A percentile compares a stretch with the other conserved stretches of the same genome.
Evolutionary conservation across 306 rosid genomes (phyloP).

Genomic region (Malus sylvestris): DNA sequence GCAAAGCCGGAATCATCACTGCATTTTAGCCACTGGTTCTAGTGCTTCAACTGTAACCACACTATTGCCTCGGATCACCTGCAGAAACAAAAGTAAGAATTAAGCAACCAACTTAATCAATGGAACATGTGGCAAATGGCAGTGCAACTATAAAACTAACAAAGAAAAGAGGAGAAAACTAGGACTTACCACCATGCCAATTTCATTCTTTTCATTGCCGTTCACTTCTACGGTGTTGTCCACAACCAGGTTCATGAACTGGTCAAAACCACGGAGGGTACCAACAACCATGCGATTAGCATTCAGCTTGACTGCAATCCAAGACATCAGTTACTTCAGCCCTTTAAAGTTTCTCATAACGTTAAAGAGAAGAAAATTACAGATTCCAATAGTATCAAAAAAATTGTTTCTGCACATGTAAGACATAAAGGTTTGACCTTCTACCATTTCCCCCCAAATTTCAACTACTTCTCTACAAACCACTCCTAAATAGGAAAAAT

Average conservation of each 20-base stretch:
- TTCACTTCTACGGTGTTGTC: constrained; percentile 92
- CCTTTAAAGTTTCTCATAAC: background rate
- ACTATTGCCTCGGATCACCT: constrained; percentile 94
- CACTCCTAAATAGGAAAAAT: background rate
- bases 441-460: background rate
- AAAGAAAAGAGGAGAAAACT: background rate
- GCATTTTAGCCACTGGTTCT: constrained; percentile 72
- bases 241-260: constrained; percentile 90
- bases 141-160: background rate
- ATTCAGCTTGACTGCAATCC: constrained; percentile 71
- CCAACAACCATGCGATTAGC: constrained; percentile 91
- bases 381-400: background rate
- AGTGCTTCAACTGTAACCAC: constrained; percentile 99
- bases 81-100: constrained; percentile 23
- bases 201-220: constrained; percentile 73
- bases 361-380: background rate
- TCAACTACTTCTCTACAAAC: background rate
- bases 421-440: background rate
- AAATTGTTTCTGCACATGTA: background rate
- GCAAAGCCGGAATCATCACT: constrained; percentile 21
- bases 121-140: background rate
- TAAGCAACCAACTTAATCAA: background rate
- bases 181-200: constrained; percentile 97
- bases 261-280: constrained; percentile 91
- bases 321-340: background rate